Evolutionary conservation across 441 rosid species (phyloP), one percentile per base, ranked within the genome.

Genomic region (Pelargonium australe): DNA sequence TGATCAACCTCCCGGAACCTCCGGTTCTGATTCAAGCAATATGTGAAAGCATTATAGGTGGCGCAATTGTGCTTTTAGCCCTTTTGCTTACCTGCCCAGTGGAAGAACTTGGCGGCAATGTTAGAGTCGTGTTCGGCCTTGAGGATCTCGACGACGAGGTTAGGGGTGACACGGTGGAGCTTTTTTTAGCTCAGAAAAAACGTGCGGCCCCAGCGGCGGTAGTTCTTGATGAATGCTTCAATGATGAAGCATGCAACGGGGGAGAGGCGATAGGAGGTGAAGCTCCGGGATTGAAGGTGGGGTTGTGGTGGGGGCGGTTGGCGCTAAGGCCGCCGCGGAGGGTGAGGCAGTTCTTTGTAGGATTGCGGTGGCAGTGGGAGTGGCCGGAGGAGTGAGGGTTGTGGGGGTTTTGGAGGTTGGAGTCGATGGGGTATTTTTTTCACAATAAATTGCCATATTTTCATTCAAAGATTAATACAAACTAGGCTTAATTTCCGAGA

Each of bases 81-180:
- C 76, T 88, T 94, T 16, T 94, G 97, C 77, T 87, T 91, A 61
- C 96, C 97, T 0, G 95, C 96, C 97, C 98, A 91, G 70, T 82
- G 89, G 73, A 94, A 94, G 86, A 91, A 88, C 80, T 87, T 89
- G 16, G 99, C 72, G 19, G 94, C 93, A 5, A 87, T 28, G 1
- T 70, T 71, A 55, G 95, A 84, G 76, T 83, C 70, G 61, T 64
- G 83, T 4, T 87, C 89, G 57, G 74, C 73, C 72, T 87, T 94
- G 53, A 94, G 78, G 40, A 94, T 96, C 76, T 94, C 95, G 0
- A 95, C 82, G 47, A 94, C 95, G 6, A 84, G 88, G 45, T 80
- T 74, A 5, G 97, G 86, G 19, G 95, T 94, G 43, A 94, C 89
- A 12, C 97, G 88, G 43, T 95, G 97, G 69, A 94, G 98, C 77